Evolutionary conservation across 2,329 filamentous ascomycete species (phyloP), one percentile per base, ranked within the genome.

Genomic region (Aspergillus terreus): DNA sequence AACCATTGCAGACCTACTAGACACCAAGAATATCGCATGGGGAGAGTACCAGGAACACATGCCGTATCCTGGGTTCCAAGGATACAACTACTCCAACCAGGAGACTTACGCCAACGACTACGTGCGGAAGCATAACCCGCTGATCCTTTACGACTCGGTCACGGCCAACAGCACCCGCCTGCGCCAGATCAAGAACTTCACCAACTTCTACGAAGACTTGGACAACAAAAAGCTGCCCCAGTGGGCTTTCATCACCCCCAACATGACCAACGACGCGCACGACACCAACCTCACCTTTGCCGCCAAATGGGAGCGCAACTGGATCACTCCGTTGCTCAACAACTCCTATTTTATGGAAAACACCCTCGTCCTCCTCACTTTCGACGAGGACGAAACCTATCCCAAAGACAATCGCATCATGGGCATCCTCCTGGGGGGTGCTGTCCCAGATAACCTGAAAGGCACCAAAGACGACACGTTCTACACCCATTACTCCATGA

Each of bases 81-180:
- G 87, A 41, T 69, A 70, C 19, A 75, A 73, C 1, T 89, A 77
- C 67, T 76, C 82, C 50, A 90, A 82, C 45, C 58, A 60, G 43
- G 35, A 53, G 59, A 88, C 80, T 2, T 80, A 81, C 27, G 78
- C 80, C 45, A 88, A 91, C 62, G 83, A 86, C 72, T 94, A 94
- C 66, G 88, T 92, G 6, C 84, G 90, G 64, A 92, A 94, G 74
- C 89, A 94, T 74, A 90, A 92, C 55, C 70, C 71, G 76, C 81
- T 44, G 71, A 74, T 92, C 51, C 75, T 86, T 49, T 89, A 82
- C 71, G 80, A 90, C 66, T 82, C 80, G 33, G 78, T 88, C 47
- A 79, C 85, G 52, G 74, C 78, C 47, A 79, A 78, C 46, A 68
- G 77, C 25, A 76, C 82, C 17, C 84, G 87, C 23, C 75, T 88